Base-by-base conservation (phyloP, 495 filamentous ascomycete species). In the Annulohypoxylon moriforme region DNA sequence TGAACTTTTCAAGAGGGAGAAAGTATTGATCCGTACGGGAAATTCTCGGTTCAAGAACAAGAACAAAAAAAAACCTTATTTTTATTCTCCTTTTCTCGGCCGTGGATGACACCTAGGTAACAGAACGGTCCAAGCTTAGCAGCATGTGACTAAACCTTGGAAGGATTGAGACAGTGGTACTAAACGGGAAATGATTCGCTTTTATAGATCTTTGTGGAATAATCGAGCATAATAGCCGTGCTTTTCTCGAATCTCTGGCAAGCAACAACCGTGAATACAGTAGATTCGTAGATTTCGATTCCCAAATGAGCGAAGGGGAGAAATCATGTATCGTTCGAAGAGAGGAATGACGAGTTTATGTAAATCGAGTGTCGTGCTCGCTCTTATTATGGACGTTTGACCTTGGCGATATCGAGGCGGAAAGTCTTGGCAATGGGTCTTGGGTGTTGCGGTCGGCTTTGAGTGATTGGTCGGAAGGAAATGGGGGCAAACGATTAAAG, bases 391-490 rank as follows among this genome's bases (percentile, higher is more conserved):
- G 78, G 73, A 60, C 69, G 72, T 79, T 76, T 60, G 72, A 74
- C 72, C 81, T 79, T 82, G 78, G 80, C 81, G 72, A 77, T 81
- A 78, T 73, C 76, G 76, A 81, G 80, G 82, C 80, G 75, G 79
- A 80, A 81, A 80, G 76, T 73, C 81, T 83, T 84, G 82, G 81
- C 81, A 76, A 67, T 69, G 67, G 71, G 71, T 67, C 71, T 68
- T 75, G 68, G 59, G 73, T 76, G 73, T 74, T 65, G 64, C 71
- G 63, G 57, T 60, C 33, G 42, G 46, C 36, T 24, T 13, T 38
- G 8, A 4, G 10, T 71, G 71, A 78, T 78, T 78, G 76, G 76
- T 36, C 14, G 38, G 10, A 6, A 56, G 34, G 61, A 63, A 63
- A 75, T 68, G 71, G 69, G 33, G 62, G 68, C 65, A 68, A 74